Evolutionary conservation across 208 protist species (phyloP).

Genomic region (Wallacemonas rigidus): DNA sequence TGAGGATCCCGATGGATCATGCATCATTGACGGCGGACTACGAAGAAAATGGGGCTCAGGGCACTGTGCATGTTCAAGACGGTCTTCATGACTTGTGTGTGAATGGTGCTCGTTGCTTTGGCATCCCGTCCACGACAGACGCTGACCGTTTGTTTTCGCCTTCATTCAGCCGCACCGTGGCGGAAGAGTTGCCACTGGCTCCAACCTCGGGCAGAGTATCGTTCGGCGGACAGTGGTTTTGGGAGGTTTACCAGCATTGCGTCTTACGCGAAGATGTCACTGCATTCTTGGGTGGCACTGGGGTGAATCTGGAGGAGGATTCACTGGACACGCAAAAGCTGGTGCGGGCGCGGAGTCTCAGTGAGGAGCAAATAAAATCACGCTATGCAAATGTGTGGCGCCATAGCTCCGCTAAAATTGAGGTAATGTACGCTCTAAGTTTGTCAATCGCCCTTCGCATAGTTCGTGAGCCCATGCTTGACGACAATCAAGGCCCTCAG

Average conservation of each 20-base stretch:
- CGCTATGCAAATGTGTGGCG: not conserved
- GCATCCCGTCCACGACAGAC: constrained; percentile 8
- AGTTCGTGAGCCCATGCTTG: constrained; percentile 60
- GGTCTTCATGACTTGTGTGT: not conserved
- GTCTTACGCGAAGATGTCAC: constrained; percentile 63
- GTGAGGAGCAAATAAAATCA: not conserved
- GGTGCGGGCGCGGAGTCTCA: constrained; percentile 30
- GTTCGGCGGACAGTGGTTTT: constrained; percentile 73
- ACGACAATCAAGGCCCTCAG: constrained; percentile 60
- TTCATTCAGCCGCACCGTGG: constrained; percentile 3
- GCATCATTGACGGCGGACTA: not conserved
- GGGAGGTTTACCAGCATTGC: constrained; percentile 67
- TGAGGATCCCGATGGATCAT: not conserved
- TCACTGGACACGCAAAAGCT: constrained; percentile 44
- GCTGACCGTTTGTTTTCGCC: constrained; percentile 10
- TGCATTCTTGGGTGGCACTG: constrained; percentile 51
- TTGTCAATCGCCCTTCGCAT: constrained; percentile 65
- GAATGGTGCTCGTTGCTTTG: not conserved
- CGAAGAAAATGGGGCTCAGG: not conserved
- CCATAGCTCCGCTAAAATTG: constrained; percentile 60
- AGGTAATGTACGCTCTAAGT: constrained; percentile 57
- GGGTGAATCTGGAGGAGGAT: constrained; percentile 61
- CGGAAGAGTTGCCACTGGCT: not conserved
- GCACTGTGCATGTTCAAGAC: not conserved
- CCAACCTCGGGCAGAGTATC: constrained; percentile 11